Base-by-base conservation (phyloP, 164 flowering plant genomes). In the Nelumbo lutea region DNA sequence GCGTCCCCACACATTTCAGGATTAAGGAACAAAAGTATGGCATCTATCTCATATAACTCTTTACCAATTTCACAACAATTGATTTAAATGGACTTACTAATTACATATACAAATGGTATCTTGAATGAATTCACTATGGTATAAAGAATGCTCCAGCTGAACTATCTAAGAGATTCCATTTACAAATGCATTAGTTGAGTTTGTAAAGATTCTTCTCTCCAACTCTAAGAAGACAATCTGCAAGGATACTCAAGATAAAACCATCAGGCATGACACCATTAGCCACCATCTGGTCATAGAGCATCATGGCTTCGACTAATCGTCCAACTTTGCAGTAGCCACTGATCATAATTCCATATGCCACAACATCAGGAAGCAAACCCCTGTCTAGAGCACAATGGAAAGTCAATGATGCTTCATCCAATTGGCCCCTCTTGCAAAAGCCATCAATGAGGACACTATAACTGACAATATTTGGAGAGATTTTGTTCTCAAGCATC, bases 391-490 rank as follows among this genome's bases (percentile, higher is more conserved):
- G 3, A 61, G 86, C 85, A 68, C 72, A 61, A 42, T 72, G 75
- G 73, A 87, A 87, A 3, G 62, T 66, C 68, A 61, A 27, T 6
- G 75, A 72, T 66, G 88, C 88, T 72, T 85, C 79, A 43, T 77
- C 78, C 68, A 84, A 39, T 39, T 71, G 72, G 68, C 86, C 87
- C 58, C 73, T 78, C 57, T 75, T 82, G 72, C 87, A 85, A n/a
- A 85, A 84, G 56, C 85, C 83, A 68, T 83, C 80, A 9, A 83
- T 82, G 48, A 87, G 79, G 68, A 83, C 67, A 75, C 83, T 83
- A 67, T 80, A 85, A 69, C 83, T 76, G 42, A 85, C 69, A 47
- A 87, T 78, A 68, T 73, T 84, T 1, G 87, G 86, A 63, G 78
- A 75, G 46, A 84, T 55, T 13, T 68, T 62, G 69, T 64, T 72